Conservation (phyloP, 1,284 basidiomycete genomes). For the Cutaneotrichosporon curvatum region DNA sequence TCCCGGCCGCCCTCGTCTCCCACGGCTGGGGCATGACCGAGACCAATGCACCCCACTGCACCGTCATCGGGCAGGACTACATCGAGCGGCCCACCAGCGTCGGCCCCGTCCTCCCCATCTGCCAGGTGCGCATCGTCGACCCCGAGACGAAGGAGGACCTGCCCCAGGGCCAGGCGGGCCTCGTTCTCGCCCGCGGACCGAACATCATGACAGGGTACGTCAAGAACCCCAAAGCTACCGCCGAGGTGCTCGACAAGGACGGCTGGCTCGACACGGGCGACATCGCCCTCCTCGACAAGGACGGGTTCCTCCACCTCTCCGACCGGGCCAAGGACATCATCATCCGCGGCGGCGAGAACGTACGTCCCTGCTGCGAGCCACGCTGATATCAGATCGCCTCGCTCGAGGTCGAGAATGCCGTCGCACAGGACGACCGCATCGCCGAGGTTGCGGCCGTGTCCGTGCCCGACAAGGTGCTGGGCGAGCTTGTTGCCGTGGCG, state of each 20-base stretch:
- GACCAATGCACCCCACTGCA: slow-evolving; percentile 36
- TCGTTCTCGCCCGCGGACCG: slow-evolving; percentile 32
- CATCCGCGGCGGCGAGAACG: slow-evolving; percentile 42
- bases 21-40: slow-evolving; percentile 42
- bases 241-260: slow-evolving; percentile 22
- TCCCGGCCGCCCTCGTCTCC: slow-evolving; percentile 20
- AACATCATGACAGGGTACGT: slow-evolving; percentile 41
- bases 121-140: slow-evolving; percentile 30
- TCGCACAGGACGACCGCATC: slow-evolving; percentile 28
- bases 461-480: slow-evolving; percentile 30
- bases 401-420: slow-evolving; percentile 36
- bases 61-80: slow-evolving; percentile 33
- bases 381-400: slow-evolving; percentile 27
- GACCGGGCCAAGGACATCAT: slow-evolving; percentile 39
- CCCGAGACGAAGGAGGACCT: slow-evolving; percentile 23
- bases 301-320: slow-evolving; percentile 35
- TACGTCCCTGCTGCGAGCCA: neutral
- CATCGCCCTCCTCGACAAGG: slow-evolving; percentile 28
- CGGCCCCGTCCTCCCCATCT: slow-evolving; percentile 22
- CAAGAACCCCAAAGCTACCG: slow-evolving; percentile 2
- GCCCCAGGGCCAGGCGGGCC: slow-evolving; percentile 20
- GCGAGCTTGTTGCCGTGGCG: slow-evolving; percentile 34
- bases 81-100: slow-evolving; percentile 5
- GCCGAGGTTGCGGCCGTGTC: slow-evolving; percentile 34
- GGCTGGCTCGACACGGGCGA: slow-evolving; percentile 44